Base-by-base conservation (phyloP, 2,329 filamentous ascomycete species). In the Diaporthe ilicicola region DNA sequence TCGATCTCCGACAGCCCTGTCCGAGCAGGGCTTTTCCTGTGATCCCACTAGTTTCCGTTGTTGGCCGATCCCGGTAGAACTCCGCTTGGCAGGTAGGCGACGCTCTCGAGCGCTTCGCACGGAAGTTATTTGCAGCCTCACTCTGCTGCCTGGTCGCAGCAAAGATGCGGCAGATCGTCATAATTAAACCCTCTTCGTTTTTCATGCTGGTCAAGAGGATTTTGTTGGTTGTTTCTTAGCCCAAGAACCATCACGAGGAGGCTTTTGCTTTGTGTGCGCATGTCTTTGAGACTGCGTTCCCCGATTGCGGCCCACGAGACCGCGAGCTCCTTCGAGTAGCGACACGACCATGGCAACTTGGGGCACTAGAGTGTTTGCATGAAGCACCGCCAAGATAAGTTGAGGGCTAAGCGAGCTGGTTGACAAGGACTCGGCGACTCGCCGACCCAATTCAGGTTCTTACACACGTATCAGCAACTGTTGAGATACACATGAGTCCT, bases 1-100 rank as follows among this genome's bases (percentile, higher is more conserved):
- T 64, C 59, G 59, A 37, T 64, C 59, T 64, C 59, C 59, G 44
- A 64, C 59, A 22, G 59, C 59, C 59, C 42, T 64, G 59, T 37
- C 59, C 59, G 29, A 64, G n/a, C 59, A 50, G 56, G 34, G 27
- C 29, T 50, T 12, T 42, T 15, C 22, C 29, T 50, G 32, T 50
- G 59, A 64, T 64, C 9, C 44, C 9, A 50, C 42, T 42, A 50
- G 44, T 24, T 44, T 34, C 59, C 59, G 59, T 50, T 64, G 42
- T 64, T 42, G 59, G 56, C 44, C 59, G 17, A 48, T 64, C 32
- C n/a, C 44, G 59, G 59, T 24, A 50, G 37, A 34, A n/a, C 19
- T 50, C 59, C 42, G 34, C n/a, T 48, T 50, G 56, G 44, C 42
- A 50, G 29, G 42, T 50, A 44, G 44, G 19, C 44, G 27, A 50